phyloP scores from a whole-genome alignment of 176 grass and related monocot genomes.

The Phragmites australis region DNA sequence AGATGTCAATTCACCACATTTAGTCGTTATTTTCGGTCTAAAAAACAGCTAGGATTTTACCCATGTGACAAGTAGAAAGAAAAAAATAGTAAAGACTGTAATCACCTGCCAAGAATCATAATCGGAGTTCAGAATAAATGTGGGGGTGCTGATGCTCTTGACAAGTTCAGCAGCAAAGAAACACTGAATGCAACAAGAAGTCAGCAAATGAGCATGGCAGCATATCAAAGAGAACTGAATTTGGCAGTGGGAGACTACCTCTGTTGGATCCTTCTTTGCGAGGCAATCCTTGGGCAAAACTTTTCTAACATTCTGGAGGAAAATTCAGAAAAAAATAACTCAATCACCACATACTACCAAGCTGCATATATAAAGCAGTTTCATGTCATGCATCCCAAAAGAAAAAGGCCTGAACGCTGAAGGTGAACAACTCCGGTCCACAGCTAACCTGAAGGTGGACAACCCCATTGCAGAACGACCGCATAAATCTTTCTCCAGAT shows the following conservation, averaged over 20 bases:
- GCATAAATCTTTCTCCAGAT: slow-evolving; percentile 61
- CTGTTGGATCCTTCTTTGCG: slow-evolving; percentile 34
- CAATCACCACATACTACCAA: not conserved
- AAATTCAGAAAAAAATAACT: not conserved
- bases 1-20: too few species aligned
- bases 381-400: not conserved
- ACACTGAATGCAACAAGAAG: slow-evolving; percentile 38
- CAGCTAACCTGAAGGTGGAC: slow-evolving; percentile 70
- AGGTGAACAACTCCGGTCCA: not conserved
- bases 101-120: slow-evolving; percentile 77
- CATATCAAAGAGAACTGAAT: not conserved
- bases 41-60: not conserved
- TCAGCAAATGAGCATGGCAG: not conserved
- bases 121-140: slow-evolving; percentile 66
- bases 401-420: not conserved
- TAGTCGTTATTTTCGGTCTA: too few species aligned
- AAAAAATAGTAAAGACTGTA: not conserved
- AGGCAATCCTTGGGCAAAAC: slow-evolving; percentile 56
- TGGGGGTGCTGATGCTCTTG: slow-evolving; percentile 53
- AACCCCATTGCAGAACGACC: slow-evolving; percentile 40
- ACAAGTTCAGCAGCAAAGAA: slow-evolving; percentile 61
- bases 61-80: not conserved
- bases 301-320: slow-evolving; percentile 50
- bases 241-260: slow-evolving; percentile 5
- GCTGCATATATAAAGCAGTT: not conserved